phyloP scores from a whole-genome alignment of 169 alveolate genomes.

The Plasmodium sp. region DNA sequence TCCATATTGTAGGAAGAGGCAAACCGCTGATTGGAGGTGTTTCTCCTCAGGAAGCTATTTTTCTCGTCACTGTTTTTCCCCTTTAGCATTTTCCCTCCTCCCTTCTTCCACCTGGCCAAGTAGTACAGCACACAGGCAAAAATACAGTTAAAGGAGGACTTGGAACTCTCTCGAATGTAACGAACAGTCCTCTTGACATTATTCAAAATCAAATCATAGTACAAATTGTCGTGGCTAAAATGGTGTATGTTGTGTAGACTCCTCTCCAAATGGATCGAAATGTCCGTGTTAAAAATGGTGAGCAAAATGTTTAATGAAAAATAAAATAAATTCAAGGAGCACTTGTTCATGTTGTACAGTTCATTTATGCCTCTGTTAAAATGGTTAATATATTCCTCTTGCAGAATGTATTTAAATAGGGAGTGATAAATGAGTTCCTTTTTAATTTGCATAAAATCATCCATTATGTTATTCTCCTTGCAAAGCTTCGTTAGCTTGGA shows the following conservation, averaged over 20 bases:
- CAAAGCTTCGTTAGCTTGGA: conserved; percentile 19
- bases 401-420: conserved; percentile 31
- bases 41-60: not conserved
- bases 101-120: conserved; percentile 1
- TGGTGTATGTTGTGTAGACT: conserved; percentile 6
- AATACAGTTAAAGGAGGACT: conserved; percentile 57
- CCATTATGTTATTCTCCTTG: conserved; percentile 44
- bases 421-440: conserved; percentile 23
- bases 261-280: conserved; percentile 54
- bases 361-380: not conserved
- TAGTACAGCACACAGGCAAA: conserved; percentile 36
- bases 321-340: conserved; percentile 52
- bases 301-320: conserved; percentile 48
- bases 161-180: conserved; percentile 4
- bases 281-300: conserved; percentile 53
- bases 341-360: conserved; percentile 52
- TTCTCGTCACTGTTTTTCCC: not conserved
- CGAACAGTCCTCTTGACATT: conserved; percentile 14
- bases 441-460: conserved; percentile 4
- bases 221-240: conserved; percentile 29
- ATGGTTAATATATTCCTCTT: conserved; percentile 21
- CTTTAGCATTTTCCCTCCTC: not conserved
- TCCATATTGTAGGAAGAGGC: not conserved
- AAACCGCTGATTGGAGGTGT: not conserved
- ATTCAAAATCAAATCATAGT: conserved; percentile 33